These are phyloP conservation scores for Rhizopus arrhizus DNA, from an alignment of 371 early-diverging fungal genomes.

Conservation along the genomic window DNA sequence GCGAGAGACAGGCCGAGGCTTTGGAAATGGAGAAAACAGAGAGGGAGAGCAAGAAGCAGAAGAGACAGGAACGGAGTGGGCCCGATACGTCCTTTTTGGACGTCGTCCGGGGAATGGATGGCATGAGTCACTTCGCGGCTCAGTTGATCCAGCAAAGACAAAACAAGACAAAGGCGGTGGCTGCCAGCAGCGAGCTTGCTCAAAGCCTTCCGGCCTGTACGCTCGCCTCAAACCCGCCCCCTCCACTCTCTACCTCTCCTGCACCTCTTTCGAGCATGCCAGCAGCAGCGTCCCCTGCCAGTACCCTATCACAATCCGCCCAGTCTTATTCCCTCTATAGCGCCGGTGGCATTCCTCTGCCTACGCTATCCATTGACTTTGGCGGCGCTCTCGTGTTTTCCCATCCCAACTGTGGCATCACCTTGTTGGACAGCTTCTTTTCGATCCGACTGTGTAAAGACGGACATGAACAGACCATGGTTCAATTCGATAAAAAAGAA, in stretches of 20 bases:
- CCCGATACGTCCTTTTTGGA: neutral
- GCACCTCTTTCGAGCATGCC: slow-evolving; percentile 1
- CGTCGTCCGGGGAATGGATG: slow-evolving; percentile 4
- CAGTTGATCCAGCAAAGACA: slow-evolving; percentile 24
- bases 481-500: slow-evolving; percentile 55
- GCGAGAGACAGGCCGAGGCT: slow-evolving; percentile 19
- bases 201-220: neutral
- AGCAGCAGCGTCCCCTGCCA: neutral
- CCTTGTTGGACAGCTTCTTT: slow-evolving; percentile 54
- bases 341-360: slow-evolving; percentile 53
- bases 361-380: slow-evolving; percentile 64
- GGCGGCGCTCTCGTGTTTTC: slow-evolving; percentile 44
- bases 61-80: slow-evolving; percentile 11
- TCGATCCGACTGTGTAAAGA: slow-evolving; percentile 54
- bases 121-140: slow-evolving; percentile 19
- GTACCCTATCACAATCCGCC: slow-evolving; percentile 2
- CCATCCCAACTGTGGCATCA: slow-evolving; percentile 64
- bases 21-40: slow-evolving; percentile 26
- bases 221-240: neutral
- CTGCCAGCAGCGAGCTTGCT: neutral
- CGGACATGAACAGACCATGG: slow-evolving; percentile 43
- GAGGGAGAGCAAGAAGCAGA: slow-evolving; percentile 18
- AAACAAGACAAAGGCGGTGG: slow-evolving; percentile 6
- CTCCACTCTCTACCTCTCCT: slow-evolving; percentile 1
- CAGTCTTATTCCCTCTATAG: slow-evolving; percentile 31